Evolutionary conservation across 257 asterid species (phyloP).

Genomic region (Jaltomata sinuosa): DNA sequence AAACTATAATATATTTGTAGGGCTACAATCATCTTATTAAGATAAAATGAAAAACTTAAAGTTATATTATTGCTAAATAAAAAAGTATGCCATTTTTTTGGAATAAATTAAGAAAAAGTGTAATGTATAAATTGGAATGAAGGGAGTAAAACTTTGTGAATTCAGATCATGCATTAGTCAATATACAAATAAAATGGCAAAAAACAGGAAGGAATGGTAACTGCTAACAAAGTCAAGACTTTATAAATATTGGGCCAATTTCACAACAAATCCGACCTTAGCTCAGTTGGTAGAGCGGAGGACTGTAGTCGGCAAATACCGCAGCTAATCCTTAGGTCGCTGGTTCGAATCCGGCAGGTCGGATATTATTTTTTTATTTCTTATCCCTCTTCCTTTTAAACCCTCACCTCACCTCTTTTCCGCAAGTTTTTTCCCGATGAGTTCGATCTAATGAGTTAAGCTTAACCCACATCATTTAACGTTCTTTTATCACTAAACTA

Average conservation of each 20-base stretch:
- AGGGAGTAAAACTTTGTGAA: not conserved
- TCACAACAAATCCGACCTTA: conserved; percentile 26
- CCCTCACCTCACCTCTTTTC: too few relatives aligned
- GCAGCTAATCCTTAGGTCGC: conserved; percentile 29
- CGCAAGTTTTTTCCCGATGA: too few relatives aligned
- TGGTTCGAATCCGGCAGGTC: conserved; percentile 48
- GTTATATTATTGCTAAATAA: not conserved
- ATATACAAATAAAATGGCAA: not conserved
- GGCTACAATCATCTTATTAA: too few relatives aligned
- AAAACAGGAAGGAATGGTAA: not conserved
- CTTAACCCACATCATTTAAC: too few relatives aligned
- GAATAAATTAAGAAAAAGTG: too few relatives aligned
- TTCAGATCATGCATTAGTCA: not conserved
- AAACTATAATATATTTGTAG: too few relatives aligned
- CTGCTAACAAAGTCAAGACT: too few relatives aligned
- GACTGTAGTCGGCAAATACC: conserved; percentile 26
- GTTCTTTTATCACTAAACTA: too few relatives aligned
- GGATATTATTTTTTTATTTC: not conserved
- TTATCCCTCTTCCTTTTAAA: too few relatives aligned
- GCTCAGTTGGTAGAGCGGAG: conserved; percentile 80
- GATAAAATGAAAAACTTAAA: not conserved
- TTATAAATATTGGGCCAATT: rapidly evolving
- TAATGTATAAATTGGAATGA: not conserved
- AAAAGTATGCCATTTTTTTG: too few relatives aligned
- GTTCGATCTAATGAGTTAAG: too few relatives aligned